Conservation (phyloP, 768 basidiomycete species). For the Lentinula detonsa region DNA sequence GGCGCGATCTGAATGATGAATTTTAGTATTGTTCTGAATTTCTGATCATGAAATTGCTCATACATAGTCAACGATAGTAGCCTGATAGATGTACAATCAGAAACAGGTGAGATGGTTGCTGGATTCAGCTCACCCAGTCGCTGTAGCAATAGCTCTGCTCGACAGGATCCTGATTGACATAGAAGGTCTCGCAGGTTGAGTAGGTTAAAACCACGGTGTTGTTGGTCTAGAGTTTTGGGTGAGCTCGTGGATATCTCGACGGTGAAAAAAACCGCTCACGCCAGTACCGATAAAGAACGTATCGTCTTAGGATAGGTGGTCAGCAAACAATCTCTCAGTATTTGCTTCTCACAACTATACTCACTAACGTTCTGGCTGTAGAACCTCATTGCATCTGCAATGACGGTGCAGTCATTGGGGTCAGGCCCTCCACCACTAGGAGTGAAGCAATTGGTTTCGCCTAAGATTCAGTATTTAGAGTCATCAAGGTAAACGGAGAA, state of each 20-base stretch:
- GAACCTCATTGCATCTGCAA: slow-evolving; percentile 41
- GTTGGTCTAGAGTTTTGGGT: slow-evolving; percentile 13
- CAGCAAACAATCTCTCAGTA: background rate
- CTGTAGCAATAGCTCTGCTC: slow-evolving; percentile 37
- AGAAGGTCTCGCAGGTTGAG: slow-evolving; percentile 37
- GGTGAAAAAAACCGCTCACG: slow-evolving; percentile 12
- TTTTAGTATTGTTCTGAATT: background rate
- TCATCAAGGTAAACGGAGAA: slow-evolving; percentile 7
- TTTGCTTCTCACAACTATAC: slow-evolving; percentile 4
- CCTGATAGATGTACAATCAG: background rate
- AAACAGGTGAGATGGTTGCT: background rate
- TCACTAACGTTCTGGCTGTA: slow-evolving; percentile 39
- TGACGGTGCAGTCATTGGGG: slow-evolving; percentile 41
- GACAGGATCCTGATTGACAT: slow-evolving; percentile 38
- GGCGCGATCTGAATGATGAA: slow-evolving; percentile 17
- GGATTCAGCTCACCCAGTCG: slow-evolving; percentile 31
- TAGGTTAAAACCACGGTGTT: slow-evolving; percentile 37
- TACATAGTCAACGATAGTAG: background rate
- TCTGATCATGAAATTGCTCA: background rate
- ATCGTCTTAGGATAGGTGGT: slow-evolving; percentile 15
- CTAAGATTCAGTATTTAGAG: slow-evolving; percentile 7
- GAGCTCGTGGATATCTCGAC: background rate
- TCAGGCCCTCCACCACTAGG: slow-evolving; percentile 41
- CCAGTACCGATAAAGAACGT: slow-evolving; percentile 25
- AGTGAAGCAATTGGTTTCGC: slow-evolving; percentile 38